Percentiles rank a stretch among this genome's conserved stretches.
Conservation (phyloP, 78 protist genomes). For the Paulinella micropora region DNA sequence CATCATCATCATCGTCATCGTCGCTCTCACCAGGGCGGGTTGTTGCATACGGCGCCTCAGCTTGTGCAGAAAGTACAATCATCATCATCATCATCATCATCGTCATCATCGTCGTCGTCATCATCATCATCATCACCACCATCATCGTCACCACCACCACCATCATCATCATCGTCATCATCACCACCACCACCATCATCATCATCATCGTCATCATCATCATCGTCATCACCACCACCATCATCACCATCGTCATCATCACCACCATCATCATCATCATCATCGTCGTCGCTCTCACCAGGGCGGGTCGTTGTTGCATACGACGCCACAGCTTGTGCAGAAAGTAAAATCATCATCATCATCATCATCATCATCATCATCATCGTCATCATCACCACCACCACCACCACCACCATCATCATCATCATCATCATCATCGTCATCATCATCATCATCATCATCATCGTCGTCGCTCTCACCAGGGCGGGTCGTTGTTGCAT, state of each 20-base stretch:
- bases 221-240: background rate
- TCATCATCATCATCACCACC: background rate
- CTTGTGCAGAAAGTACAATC: background rate
- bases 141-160: background rate
- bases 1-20: background rate
- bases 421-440: background rate
- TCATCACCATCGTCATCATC: background rate
- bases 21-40: background rate
- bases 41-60: background rate
- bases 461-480: background rate
- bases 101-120: background rate
- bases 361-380: background rate
- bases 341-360: background rate
- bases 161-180: background rate
- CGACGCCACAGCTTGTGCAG: background rate
- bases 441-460: background rate
- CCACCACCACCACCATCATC: background rate
- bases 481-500: background rate
- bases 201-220: background rate
- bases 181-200: background rate
- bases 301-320: background rate
- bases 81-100: background rate
- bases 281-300: background rate
- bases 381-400: background rate
- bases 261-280: background rate